Evolutionary conservation across 2,329 filamentous ascomycete genomes (phyloP).

Genomic region (Lecanoromycetidae sp.): DNA sequence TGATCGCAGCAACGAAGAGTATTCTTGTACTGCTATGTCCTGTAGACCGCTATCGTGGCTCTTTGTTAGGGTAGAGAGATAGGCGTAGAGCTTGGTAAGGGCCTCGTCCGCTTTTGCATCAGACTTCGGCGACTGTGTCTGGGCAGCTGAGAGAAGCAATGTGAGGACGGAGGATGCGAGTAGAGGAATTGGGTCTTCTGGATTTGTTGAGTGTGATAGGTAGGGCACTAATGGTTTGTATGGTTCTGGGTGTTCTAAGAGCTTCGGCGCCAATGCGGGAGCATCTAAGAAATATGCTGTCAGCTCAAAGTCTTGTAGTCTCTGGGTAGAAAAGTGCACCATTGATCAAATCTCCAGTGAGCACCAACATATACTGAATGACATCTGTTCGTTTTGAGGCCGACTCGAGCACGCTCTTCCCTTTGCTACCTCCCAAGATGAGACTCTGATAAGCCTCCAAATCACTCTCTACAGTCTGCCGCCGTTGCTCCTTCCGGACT

Average conservation of each 20-base stretch:
- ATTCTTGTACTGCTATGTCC: conserved; percentile 88
- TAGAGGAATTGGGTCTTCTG: conserved; percentile 76
- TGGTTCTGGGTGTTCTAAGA: conserved; percentile 58
- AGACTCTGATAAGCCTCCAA: conserved; percentile 67
- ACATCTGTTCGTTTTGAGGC: conserved; percentile 80
- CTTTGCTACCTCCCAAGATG: conserved; percentile 57
- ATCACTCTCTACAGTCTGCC: conserved; percentile 68
- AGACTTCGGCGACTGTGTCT: conserved; percentile 48
- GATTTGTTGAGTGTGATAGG: conserved; percentile 69
- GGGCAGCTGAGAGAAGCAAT: conserved; percentile 56
- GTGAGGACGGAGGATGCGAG: conserved; percentile 81
- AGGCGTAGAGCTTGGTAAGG: conserved; percentile 70
- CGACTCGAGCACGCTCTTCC: conserved; percentile 68
- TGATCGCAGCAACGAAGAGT: conserved; percentile 71
- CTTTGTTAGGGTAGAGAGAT: conserved; percentile 72
- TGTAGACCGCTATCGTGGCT: conserved; percentile 80
- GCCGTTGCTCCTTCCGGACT: conserved; percentile 80
- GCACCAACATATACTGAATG: conserved; percentile 84
- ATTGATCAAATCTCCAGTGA: conserved; percentile 77
- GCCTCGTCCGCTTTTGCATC: conserved; percentile 56
- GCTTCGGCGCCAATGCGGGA: conserved; percentile 61
- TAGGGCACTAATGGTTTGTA: conserved; percentile 74
- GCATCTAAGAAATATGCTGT: conserved; percentile 47
- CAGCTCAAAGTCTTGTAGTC: neutral
- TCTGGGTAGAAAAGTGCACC: conserved; percentile 39